These are phyloP conservation scores for Plasmodium chabaudi DNA, from an alignment of 169 alveolate species.

Conservation along the genomic window DNA sequence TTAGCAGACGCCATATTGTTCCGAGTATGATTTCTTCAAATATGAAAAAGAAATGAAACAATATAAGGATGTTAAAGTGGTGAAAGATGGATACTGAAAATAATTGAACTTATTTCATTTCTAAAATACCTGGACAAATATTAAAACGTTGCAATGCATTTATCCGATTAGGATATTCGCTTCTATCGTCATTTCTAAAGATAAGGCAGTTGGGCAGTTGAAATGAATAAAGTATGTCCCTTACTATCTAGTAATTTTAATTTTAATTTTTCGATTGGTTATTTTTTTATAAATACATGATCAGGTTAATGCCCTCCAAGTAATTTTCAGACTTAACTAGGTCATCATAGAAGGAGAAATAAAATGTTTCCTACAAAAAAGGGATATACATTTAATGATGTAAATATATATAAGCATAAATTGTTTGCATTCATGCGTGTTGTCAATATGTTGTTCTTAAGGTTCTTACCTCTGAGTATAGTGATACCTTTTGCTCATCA, in stretches of 20 bases:
- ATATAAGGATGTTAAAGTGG: no score
- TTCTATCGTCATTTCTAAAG: constrained; percentile 46
- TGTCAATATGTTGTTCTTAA: not conserved
- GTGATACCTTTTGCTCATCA: constrained; percentile 43
- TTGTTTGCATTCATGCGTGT: not conserved
- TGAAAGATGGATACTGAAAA: not conserved
- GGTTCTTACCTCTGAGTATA: constrained; percentile 44
- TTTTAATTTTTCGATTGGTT: not conserved
- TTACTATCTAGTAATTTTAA: not conserved
- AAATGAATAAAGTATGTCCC: not conserved
- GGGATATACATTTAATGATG: not conserved
- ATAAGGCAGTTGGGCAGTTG: not conserved
- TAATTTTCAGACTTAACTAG: constrained; percentile 40
- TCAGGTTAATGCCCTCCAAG: constrained; percentile 31
- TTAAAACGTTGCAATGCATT: constrained; percentile 66
- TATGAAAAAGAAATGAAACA: not conserved
- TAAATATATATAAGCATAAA: not conserved
- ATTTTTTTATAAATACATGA: constrained; percentile 18
- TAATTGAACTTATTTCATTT: no score
- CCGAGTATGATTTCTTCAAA: constrained; percentile 45
- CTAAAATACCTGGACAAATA: constrained; percentile 33
- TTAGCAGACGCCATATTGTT: constrained; percentile 37
- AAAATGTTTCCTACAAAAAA: constrained; percentile 47
- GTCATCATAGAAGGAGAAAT: constrained; percentile 62
- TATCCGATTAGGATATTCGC: constrained; percentile 67